Conservation (phyloP, 768 basidiomycete species). For the Pleurotus platypus region DNA sequence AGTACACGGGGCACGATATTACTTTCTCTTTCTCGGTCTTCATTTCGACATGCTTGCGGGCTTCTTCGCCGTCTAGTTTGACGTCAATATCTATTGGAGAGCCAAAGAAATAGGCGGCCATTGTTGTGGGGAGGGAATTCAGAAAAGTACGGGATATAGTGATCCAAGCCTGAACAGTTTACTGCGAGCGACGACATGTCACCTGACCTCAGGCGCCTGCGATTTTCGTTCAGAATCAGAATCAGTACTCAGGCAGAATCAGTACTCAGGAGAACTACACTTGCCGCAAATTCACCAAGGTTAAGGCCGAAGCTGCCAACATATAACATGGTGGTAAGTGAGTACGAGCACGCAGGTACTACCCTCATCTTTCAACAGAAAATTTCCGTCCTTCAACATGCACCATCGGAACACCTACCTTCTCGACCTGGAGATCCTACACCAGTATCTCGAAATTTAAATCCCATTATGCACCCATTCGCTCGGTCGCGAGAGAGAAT, state of each 20-base stretch:
- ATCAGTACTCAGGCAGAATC: background rate
- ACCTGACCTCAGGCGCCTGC: no score
- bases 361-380: constrained; percentile 45
- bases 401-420: constrained; percentile 70
- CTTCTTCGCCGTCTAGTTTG: constrained; percentile 82
- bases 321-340: constrained; percentile 1
- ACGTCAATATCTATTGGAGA: constrained; percentile 91
- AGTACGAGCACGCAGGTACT: background rate
- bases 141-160: background rate
- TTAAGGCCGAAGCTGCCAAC: no score
- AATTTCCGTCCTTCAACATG: constrained; percentile 86
- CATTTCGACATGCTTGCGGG: constrained; percentile 84
- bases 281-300: no score
- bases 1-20: constrained; percentile 87
- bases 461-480: constrained; percentile 96
- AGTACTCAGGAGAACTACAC: background rate
- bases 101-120: constrained; percentile 91
- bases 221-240: background rate
- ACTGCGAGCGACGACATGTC: no score
- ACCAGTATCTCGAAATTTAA: constrained; percentile 86
- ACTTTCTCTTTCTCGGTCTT: constrained; percentile 87
- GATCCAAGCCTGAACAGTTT: background rate
- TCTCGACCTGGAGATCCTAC: constrained; percentile 77
- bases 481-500: constrained; percentile 89
- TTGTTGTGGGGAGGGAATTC: constrained; percentile 18